A percentile compares a stretch with the other conserved stretches of the same genome.
Evolutionary conservation across 208 protist genomes (phyloP).

Genomic region (Vickermania spadyakhi): DNA sequence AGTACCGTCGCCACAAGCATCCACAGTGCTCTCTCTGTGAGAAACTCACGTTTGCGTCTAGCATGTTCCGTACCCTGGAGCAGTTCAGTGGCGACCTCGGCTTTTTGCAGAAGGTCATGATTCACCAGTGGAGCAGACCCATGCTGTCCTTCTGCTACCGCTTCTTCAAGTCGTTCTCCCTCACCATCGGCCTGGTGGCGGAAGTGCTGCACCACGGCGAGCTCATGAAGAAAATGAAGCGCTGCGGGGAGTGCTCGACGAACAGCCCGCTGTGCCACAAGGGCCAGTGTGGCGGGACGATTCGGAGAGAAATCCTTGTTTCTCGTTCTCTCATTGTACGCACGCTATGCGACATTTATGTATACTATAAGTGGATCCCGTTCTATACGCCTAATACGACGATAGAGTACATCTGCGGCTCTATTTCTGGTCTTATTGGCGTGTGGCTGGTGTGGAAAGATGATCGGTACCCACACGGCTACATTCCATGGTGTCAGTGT

Average conservation of each 20-base stretch:
- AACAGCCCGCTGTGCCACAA: neutral
- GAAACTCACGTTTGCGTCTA: conserved; percentile 23
- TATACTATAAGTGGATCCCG: conserved; percentile 88
- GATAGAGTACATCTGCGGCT: conserved; percentile 54
- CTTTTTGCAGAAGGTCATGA: conserved; percentile 79
- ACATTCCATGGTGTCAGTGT: neutral
- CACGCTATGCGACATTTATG: conserved; percentile 77
- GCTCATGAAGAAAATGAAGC: conserved; percentile 6
- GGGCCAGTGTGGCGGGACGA: neutral
- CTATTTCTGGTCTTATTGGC: conserved; percentile 59
- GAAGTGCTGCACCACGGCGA: conserved; percentile 22
- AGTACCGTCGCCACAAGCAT: conserved; percentile 9
- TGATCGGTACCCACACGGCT: conserved; percentile 13
- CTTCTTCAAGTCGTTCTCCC: conserved; percentile 84
- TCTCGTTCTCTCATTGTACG: conserved; percentile 53
- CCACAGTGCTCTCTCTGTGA: conserved; percentile 1
- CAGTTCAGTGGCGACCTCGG: conserved; percentile 76
- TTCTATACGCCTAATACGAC: conserved; percentile 63
- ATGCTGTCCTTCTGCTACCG: conserved; percentile 68
- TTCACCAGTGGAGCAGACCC: conserved; percentile 56
- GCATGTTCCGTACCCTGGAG: conserved; percentile 51
- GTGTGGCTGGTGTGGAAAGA: conserved; percentile 78
- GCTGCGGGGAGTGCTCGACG: neutral
- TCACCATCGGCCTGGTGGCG: conserved; percentile 55
- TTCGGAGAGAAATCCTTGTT: conserved; percentile 13